Evolutionary conservation across 116 monocot genomes (phyloP), one percentile per base, ranked within the genome.

Genomic region (Posidonia oceanica): DNA sequence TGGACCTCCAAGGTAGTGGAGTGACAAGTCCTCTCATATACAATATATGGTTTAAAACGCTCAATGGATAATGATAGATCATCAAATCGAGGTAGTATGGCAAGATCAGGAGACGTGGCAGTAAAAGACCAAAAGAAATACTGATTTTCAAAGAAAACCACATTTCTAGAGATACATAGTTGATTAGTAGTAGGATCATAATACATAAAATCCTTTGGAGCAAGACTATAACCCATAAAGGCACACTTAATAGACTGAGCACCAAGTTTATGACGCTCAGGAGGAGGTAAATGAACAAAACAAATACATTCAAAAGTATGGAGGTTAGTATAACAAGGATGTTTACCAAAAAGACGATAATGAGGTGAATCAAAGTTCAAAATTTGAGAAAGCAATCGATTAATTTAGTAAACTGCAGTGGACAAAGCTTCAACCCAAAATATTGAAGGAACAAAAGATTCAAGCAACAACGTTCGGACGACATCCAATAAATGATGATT

Each of bases 221-320:
- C 15, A 54, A 17, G 54, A 54, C 13, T 57, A 40, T 60, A 59
- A 11, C 41, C 13, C n/a, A 59, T 5, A 39, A 59, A 71, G 3
- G 54, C 73, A 73, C 59, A 64, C 12, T 20, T 2, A 40, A 39
- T 37, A 14, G 11, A 61, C 51, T 62, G 72, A 14, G 63, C 2
- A 36, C 1, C 8, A 36, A 69, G 54, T 36, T 69, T 39, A 16
- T 29, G 53, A 14, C 29, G 8, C 15, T 69, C 15, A 55, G 3
- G 53, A 69, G 37, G 14, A 54, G 56, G 69, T 14, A 69, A 17
- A 39, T 71, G 60, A 5, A 71, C 71, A 59, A 59, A 58, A 41
- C 42, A 71, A 16, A 58, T 3, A 71, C 39, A 42, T n/a, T 39
- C 60, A 71, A 44, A 29, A 29, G 29, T 29, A 1, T 29, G 29